phyloP scores from a whole-genome alignment of 176 grass and related monocot species.

The Lolium rigidum region DNA sequence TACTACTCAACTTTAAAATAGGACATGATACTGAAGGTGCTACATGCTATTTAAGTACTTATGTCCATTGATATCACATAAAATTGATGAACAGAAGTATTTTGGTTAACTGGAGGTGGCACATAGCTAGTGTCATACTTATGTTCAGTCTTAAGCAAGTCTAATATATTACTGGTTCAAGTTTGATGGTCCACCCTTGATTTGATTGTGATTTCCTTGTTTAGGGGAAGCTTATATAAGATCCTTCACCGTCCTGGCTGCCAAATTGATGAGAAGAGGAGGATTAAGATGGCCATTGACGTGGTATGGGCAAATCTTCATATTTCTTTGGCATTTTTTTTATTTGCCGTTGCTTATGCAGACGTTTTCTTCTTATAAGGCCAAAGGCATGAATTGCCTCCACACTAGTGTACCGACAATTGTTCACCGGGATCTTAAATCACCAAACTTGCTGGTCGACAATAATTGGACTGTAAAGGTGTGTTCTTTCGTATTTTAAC shows the following conservation, averaged over 20 bases:
- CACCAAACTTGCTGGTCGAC: constrained; percentile 96
- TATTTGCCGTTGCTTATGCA: constrained; percentile 32
- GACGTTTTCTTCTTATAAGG: constrained; percentile 56
- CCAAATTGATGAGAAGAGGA: constrained; percentile 96
- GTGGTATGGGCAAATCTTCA: constrained; percentile 68
- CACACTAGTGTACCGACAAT: constrained; percentile 93
- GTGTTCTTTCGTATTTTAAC: constrained; percentile 40
- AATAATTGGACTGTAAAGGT: constrained; percentile 99
- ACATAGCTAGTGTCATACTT: constrained; percentile 23
- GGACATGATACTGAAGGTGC: constrained; percentile 23
- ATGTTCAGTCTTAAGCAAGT: constrained; percentile 25
- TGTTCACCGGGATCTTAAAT: constrained; percentile 99
- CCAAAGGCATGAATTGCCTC: constrained; percentile 99
- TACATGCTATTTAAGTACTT: constrained; percentile 32
- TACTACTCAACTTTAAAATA: not conserved
- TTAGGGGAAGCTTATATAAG: constrained; percentile 98
- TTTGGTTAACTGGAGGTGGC: constrained; percentile 3
- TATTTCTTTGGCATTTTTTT: constrained; percentile 45
- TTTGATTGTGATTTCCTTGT: constrained; percentile 43
- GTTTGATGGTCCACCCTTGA: constrained; percentile 19
- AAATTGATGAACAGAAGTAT: constrained; percentile 6
- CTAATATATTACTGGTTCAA: constrained; percentile 21
- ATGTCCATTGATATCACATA: not conserved
- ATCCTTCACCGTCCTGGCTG: constrained; percentile 96
- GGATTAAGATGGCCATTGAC: constrained; percentile 99